Conservation (phyloP, 2,329 filamentous ascomycete species). For the Fusarium sulawesiense region DNA sequence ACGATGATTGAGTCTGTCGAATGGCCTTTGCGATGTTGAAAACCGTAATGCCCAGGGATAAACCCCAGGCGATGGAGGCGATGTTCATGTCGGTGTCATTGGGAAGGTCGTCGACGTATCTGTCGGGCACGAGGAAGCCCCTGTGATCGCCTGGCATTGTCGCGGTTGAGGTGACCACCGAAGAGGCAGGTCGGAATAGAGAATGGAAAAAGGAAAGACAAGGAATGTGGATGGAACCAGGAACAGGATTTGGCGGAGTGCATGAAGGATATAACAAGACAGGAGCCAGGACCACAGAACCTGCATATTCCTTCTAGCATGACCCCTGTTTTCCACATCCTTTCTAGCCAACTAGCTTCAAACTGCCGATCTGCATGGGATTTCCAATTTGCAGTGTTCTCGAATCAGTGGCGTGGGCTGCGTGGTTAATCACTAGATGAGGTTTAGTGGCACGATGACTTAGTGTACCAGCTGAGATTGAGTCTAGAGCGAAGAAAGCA, state of each 20-base stretch:
- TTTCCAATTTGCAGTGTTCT: neutral
- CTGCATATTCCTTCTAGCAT: conserved; percentile 1
- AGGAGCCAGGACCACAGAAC: neutral
- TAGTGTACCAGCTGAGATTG: neutral
- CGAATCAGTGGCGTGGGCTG: neutral
- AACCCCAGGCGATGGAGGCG: conserved; percentile 45
- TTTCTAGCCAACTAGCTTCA: neutral
- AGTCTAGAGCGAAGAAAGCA: neutral
- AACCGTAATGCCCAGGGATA: conserved; percentile 42
- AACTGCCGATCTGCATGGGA: conserved; percentile 9
- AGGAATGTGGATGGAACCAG: conserved; percentile 5
- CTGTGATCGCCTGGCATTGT: conserved; percentile 28
- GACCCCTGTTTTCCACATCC: conserved; percentile 5
- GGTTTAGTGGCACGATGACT: neutral
- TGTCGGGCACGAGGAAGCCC: conserved; percentile 41
- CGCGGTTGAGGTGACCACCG: neutral
- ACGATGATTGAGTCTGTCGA: conserved; percentile 34
- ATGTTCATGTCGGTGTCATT: conserved; percentile 44
- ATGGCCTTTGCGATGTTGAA: conserved; percentile 43
- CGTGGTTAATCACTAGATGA: neutral
- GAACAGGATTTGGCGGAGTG: neutral
- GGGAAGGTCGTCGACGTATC: conserved; percentile 32
- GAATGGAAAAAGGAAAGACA: neutral
- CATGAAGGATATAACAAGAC: conserved; percentile 12
- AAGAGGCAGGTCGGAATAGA: neutral